These are phyloP conservation scores for Tulasnella sp. DNA, from an alignment of 768 basidiomycete genomes.

Conservation along the genomic window DNA sequence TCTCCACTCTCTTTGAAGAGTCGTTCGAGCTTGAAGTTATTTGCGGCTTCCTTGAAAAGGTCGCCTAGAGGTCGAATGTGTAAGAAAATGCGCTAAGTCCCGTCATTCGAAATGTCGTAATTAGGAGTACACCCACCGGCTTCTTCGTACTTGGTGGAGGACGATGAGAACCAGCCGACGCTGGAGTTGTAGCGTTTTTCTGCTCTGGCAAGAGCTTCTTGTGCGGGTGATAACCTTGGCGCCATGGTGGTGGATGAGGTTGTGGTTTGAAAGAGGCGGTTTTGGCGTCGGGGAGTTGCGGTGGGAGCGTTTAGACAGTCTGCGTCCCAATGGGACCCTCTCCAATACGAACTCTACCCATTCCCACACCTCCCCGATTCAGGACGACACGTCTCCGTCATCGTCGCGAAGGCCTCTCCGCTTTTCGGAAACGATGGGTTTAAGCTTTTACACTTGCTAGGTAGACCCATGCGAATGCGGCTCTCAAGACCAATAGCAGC, in stretches of 20 bases:
- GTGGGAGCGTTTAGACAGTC: neutral
- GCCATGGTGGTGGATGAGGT: neutral
- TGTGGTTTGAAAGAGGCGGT: neutral
- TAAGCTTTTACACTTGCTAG: neutral
- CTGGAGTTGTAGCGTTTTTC: slow-evolving; percentile 29
- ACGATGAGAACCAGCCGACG: slow-evolving; percentile 39
- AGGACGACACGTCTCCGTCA: too few relatives aligned
- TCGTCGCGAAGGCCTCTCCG: neutral
- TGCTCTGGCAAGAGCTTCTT: slow-evolving; percentile 24
- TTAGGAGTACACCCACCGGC: slow-evolving; percentile 40
- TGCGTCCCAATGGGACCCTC: neutral
- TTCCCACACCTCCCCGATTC: neutral
- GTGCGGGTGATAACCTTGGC: slow-evolving; percentile 24
- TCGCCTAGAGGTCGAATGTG: neutral
- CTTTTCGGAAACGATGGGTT: neutral
- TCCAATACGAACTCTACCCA: neutral
- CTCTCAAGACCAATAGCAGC: neutral
- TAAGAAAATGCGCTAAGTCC: neutral
- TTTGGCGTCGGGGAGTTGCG: neutral
- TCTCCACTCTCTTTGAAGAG: slow-evolving; percentile 88
- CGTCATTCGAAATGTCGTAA: neutral
- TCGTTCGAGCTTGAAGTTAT: slow-evolving; percentile 65
- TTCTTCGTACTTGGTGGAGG: slow-evolving; percentile 43
- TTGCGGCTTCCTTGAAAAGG: slow-evolving; percentile 27
- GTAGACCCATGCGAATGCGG: neutral